phyloP scores from a whole-genome alignment of 2,329 filamentous ascomycete species.

The Colletotrichum simmondsii region DNA sequence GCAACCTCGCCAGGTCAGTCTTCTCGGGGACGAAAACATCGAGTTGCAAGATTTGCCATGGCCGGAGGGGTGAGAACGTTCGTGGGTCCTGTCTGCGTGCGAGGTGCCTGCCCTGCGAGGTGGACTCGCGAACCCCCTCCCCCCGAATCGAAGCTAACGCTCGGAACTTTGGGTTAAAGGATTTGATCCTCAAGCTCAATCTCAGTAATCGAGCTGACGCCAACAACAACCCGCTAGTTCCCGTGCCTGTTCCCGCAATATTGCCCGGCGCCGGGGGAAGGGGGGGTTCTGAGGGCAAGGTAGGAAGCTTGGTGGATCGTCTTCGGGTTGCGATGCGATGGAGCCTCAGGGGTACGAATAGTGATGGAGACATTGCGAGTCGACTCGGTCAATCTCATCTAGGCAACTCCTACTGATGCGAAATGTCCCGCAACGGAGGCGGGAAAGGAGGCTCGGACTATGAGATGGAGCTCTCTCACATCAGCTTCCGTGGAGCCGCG shows the following conservation, averaged over 20 bases:
- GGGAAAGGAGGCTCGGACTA: not conserved
- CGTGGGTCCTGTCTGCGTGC: too few relatives aligned
- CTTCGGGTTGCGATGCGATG: not conserved
- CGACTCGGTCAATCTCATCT: too few relatives aligned
- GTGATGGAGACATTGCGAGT: too few relatives aligned
- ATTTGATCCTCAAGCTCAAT: not conserved
- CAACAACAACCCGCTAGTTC: not conserved
- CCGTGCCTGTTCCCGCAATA: not conserved
- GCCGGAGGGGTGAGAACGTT: not conserved
- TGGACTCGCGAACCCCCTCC: not conserved
- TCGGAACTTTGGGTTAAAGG: not conserved
- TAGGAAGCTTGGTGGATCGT: not conserved
- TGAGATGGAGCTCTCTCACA: not conserved
- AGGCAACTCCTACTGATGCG: too few relatives aligned
- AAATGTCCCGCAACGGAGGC: not conserved
- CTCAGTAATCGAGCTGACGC: not conserved
- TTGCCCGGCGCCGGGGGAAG: not conserved
- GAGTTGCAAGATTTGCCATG: not conserved
- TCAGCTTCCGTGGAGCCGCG: not conserved
- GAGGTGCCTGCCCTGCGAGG: not conserved
- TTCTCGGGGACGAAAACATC: not conserved
- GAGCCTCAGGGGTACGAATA: not conserved
- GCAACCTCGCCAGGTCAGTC: not conserved
- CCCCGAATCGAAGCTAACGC: not conserved
- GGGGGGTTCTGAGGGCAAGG: not conserved